These are phyloP conservation scores for Elaphomyces granulatus DNA, from an alignment of 495 filamentous ascomycete genomes.

Conservation along the genomic window DNA sequence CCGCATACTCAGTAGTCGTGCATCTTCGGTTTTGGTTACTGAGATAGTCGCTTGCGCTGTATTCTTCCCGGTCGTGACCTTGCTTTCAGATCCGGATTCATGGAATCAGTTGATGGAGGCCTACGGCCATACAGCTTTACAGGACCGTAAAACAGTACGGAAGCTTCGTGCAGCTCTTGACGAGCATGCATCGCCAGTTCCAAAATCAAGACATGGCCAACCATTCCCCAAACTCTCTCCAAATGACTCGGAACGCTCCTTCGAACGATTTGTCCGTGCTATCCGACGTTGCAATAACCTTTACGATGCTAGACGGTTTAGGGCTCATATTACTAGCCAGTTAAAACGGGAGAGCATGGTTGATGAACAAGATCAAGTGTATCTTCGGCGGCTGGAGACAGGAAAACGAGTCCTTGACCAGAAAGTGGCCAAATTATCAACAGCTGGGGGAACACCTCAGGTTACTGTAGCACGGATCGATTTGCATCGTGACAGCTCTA, in stretches of 20 bases:
- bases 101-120: constrained; percentile 95
- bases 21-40: constrained; percentile 63
- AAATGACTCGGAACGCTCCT: constrained; percentile 72
- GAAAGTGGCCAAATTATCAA: constrained; percentile 68
- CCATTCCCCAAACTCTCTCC: constrained; percentile 53
- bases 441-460: constrained; percentile 39
- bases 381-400: constrained; percentile 76
- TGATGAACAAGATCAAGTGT: constrained; percentile 67
- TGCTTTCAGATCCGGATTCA: constrained; percentile 68
- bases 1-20: constrained; percentile 58
- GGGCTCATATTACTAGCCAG: constrained; percentile 86
- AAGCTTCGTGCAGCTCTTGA: constrained; percentile 89
- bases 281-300: constrained; percentile 81
- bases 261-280: constrained; percentile 85
- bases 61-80: constrained; percentile 24
- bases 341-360: constrained; percentile 71
- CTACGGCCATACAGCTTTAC: constrained; percentile 73
- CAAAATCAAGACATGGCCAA: constrained; percentile 46
- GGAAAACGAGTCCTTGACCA: constrained; percentile 85
- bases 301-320: constrained; percentile 84
- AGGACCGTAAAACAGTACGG: constrained; percentile 90
- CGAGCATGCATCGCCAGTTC: constrained; percentile 78
- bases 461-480: constrained; percentile 21
- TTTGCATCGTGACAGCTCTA: constrained; percentile 25
- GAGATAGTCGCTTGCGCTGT: constrained; percentile 58